Percentiles rank a stretch among this genome's conserved stretches.
These are phyloP conservation scores for Sclerotinia borealis DNA, from an alignment of 2,329 filamentous ascomycete genomes.

Conservation along the genomic window DNA sequence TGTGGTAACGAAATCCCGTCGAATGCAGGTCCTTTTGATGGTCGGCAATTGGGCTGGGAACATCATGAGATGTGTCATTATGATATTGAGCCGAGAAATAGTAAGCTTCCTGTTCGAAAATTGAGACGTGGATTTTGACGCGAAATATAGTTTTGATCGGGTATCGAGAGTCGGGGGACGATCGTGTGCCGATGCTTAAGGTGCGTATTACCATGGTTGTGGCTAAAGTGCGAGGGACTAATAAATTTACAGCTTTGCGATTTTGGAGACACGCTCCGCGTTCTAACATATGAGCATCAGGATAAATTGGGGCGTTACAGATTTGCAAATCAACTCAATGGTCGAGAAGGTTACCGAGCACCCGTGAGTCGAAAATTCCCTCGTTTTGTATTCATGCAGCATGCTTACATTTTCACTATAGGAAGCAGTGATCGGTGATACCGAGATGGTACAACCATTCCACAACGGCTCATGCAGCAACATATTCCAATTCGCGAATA, in stretches of 20 bases:
- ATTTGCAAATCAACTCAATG: not conserved
- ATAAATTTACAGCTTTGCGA: slow-evolving; percentile 6
- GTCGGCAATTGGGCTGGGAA: not conserved
- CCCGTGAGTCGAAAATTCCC: not conserved
- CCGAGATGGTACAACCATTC: not conserved
- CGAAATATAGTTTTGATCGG: slow-evolving; percentile 2
- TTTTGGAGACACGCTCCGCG: not conserved
- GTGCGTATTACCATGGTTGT: not conserved
- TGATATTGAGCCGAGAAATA: not conserved
- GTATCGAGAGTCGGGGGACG: not conserved
- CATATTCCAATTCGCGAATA: not conserved
- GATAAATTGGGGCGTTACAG: not conserved
- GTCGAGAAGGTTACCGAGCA: not conserved
- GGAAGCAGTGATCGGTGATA: not conserved
- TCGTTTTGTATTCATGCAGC: not conserved
- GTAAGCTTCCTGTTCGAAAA: not conserved
- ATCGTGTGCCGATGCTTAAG: not conserved
- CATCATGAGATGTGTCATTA: not conserved
- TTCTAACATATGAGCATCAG: not conserved
- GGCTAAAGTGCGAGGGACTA: not conserved
- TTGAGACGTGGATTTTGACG: not conserved
- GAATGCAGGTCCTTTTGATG: not conserved
- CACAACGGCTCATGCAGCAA: slow-evolving; percentile 4
- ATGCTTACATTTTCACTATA: not conserved
- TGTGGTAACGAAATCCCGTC: not conserved